Conservation (phyloP, 371 early-diverging fungal species). For the Furculomyces boomerangus region DNA sequence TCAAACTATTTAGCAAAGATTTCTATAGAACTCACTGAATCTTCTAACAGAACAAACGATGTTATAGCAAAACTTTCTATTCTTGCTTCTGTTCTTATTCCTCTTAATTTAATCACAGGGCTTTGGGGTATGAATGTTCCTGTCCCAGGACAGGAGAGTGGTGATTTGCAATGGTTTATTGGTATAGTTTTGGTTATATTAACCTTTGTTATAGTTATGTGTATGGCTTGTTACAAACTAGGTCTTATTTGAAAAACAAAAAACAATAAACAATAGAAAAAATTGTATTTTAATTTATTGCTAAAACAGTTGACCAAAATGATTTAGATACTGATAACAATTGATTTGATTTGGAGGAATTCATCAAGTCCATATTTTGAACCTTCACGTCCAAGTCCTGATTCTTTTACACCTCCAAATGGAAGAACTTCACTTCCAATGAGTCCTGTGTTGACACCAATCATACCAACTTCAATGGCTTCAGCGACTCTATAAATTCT, state of each 20-base stretch:
- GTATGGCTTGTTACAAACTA: not conserved
- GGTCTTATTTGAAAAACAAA: not conserved
- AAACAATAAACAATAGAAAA: too few relatives aligned
- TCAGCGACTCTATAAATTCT: slow-evolving; percentile 68
- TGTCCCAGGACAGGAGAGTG: slow-evolving; percentile 53
- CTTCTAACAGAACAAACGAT: slow-evolving; percentile 78
- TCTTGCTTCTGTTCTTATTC: slow-evolving; percentile 80
- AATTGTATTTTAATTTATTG: too few relatives aligned
- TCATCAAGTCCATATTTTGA: slow-evolving; percentile 49
- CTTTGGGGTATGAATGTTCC: slow-evolving; percentile 86
- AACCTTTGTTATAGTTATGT: slow-evolving; percentile 23
- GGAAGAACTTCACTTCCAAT: slow-evolving; percentile 46
- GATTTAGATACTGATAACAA: slow-evolving; percentile 23
- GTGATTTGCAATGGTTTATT: slow-evolving; percentile 53
- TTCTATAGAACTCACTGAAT: slow-evolving; percentile 86
- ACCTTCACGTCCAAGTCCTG: slow-evolving; percentile 66
- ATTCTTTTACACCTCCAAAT: slow-evolving; percentile 72
- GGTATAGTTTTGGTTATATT: slow-evolving; percentile 30
- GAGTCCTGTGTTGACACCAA: slow-evolving; percentile 65
- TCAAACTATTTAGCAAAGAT: slow-evolving; percentile 93
- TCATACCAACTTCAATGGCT: slow-evolving; percentile 70
- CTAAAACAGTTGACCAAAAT: not conserved
- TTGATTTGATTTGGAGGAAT: slow-evolving; percentile 37
- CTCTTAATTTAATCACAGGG: slow-evolving; percentile 87
- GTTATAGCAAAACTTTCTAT: slow-evolving; percentile 80